Conservation (phyloP, 2,329 filamentous ascomycete genomes). For the Aspergillus ibericus region DNA sequence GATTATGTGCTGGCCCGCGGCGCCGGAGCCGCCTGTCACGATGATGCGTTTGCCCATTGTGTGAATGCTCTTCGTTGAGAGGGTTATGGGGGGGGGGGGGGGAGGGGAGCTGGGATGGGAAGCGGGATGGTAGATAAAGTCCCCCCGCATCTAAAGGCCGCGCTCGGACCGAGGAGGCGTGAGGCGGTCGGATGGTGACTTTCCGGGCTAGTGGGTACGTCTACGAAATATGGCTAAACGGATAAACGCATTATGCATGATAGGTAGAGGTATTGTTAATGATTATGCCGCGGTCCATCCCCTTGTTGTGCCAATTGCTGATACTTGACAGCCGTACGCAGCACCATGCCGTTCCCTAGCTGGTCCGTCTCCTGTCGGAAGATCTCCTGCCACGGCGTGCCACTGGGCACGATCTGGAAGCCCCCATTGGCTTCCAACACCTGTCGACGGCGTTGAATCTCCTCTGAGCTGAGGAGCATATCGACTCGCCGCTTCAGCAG, state of each 20-base stretch:
- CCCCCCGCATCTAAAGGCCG: not conserved
- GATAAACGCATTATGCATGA: not conserved
- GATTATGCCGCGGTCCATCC: not conserved
- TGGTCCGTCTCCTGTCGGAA: not conserved
- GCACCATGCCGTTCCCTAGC: not conserved
- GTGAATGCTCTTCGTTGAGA: not conserved
- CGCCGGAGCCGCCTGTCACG: constrained; percentile 58
- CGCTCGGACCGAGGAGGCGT: not conserved
- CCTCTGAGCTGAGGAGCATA: not conserved
- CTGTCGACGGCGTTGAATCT: not conserved
- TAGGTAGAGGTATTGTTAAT: not conserved
- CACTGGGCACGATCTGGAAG: not conserved
- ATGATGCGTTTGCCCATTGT: constrained; percentile 46
- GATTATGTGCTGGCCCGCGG: constrained; percentile 58
- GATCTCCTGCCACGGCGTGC: not conserved
- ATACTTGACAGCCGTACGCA: not conserved
- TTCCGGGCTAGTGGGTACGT: not conserved
- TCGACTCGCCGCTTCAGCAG: not conserved
- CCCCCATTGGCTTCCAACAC: not conserved
- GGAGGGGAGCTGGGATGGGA: not conserved
- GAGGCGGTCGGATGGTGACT: not conserved
- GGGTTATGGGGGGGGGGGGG: not conserved
- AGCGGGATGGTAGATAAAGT: not conserved
- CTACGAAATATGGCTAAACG: not conserved
- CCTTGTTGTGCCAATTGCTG: not conserved